Percentiles rank a stretch among this genome's conserved stretches.
Conservation (phyloP, 2,329 filamentous ascomycete genomes). For the Exophiala sp. region DNA sequence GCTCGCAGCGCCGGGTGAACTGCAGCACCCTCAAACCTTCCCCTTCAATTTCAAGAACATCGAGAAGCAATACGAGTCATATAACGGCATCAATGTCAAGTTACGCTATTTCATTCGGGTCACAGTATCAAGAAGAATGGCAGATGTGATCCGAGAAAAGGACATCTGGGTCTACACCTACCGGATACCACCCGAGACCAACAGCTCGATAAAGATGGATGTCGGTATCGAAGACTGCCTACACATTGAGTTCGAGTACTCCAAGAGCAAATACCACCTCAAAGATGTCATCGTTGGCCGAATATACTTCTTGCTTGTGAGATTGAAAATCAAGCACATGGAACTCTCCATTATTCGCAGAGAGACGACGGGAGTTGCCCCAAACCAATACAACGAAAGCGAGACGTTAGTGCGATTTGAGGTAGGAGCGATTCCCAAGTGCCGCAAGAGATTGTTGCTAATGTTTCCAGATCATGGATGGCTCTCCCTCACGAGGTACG, state of each 20-base stretch:
- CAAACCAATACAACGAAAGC: conserved; percentile 99
- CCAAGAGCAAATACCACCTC: conserved; percentile 97
- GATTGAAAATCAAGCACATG: conserved; percentile 99
- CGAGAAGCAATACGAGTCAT: conserved; percentile 99
- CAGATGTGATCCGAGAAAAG: conserved; percentile 97
- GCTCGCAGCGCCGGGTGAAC: conserved; percentile 91
- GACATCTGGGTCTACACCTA: conserved; percentile 99
- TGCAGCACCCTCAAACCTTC: conserved; percentile 97
- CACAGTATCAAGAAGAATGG: conserved; percentile 94
- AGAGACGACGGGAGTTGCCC: conserved; percentile 92
- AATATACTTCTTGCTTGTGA: conserved; percentile 96
- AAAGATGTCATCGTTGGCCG: conserved; percentile 98
- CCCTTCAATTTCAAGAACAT: conserved; percentile 99
- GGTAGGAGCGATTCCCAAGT: conserved; percentile 45
- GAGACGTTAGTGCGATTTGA: conserved; percentile 97
- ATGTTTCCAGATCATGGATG: conserved; percentile 81
- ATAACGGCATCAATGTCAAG: conserved; percentile 99
- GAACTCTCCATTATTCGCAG: conserved; percentile 95
- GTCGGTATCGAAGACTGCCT: conserved; percentile 98
- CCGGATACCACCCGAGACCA: conserved; percentile 95
- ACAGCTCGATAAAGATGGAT: conserved; percentile 99
- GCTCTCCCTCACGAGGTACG: conserved; percentile 89
- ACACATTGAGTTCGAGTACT: conserved; percentile 99
- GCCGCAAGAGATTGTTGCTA: neutral
- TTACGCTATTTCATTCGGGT: conserved; percentile 97